Evolutionary conservation across 2,329 filamentous ascomycete species (phyloP).

Genomic region (Cadophora sp.): DNA sequence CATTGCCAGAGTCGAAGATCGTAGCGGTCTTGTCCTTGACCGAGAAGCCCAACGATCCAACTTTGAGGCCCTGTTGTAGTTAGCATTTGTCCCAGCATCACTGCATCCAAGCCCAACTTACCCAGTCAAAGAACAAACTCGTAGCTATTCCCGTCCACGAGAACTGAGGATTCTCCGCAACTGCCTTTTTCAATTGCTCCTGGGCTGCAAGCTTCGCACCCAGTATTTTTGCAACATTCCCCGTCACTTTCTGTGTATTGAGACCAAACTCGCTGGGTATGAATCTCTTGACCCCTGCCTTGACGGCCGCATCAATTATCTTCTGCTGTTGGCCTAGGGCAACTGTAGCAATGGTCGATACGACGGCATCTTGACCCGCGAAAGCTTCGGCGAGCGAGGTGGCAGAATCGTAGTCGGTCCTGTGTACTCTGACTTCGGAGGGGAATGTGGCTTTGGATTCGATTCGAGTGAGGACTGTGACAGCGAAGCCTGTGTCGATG

Average conservation of each 20-base stretch:
- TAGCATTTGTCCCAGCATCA: not conserved
- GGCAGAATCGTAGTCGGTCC: slow-evolving; percentile 32
- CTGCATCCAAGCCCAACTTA: not conserved
- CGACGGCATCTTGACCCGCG: slow-evolving; percentile 37
- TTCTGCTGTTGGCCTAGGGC: slow-evolving; percentile 22
- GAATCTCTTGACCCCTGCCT: slow-evolving; percentile 64
- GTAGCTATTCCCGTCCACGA: slow-evolving; percentile 47
- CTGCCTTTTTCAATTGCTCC: slow-evolving; percentile 25
- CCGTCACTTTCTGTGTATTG: slow-evolving; percentile 38
- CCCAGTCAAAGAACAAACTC: slow-evolving; percentile 39
- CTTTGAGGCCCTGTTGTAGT: slow-evolving; percentile 28
- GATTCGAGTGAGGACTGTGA: slow-evolving; percentile 45
- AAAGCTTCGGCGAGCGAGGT: slow-evolving; percentile 41
- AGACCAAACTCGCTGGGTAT: slow-evolving; percentile 63
- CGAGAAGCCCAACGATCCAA: slow-evolving; percentile 60
- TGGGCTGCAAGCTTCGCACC: slow-evolving; percentile 18
- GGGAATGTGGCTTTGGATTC: slow-evolving; percentile 40
- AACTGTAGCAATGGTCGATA: slow-evolving; percentile 29
- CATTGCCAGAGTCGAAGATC: slow-evolving; percentile 45
- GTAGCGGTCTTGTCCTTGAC: slow-evolving; percentile 55
- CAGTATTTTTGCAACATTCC: not conserved
- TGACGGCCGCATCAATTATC: slow-evolving; percentile 62
- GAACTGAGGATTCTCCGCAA: slow-evolving; percentile 29
- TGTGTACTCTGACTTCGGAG: slow-evolving; percentile 34
- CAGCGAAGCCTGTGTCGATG: slow-evolving; percentile 41